These are phyloP conservation scores for Inosperma sp. DNA, from an alignment of 768 basidiomycete species.

Conservation along the genomic window DNA sequence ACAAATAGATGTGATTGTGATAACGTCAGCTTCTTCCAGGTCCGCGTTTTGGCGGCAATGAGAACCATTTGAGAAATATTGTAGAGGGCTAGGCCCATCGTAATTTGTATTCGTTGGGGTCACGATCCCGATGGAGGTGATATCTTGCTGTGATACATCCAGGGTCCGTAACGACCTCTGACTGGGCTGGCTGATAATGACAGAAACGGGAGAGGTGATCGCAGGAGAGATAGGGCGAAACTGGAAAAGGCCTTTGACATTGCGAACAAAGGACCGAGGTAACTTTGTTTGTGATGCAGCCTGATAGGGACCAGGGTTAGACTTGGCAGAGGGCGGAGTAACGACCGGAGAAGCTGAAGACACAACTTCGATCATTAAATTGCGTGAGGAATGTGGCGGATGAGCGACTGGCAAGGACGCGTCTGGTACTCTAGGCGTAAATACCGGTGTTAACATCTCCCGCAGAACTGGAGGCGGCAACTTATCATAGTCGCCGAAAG, in stretches of 20 bases:
- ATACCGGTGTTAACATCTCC: constrained; percentile 10
- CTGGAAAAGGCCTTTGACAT: constrained; percentile 56
- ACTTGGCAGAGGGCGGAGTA: constrained; percentile 4
- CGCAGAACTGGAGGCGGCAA: constrained; percentile 6
- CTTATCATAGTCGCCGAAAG: constrained; percentile 23
- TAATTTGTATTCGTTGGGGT: not conserved
- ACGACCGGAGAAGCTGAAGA: constrained; percentile 12
- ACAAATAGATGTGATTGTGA: constrained; percentile 5
- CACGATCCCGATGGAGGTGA: not conserved
- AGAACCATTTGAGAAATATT: constrained; percentile 48
- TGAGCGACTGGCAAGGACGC: constrained; percentile 16
- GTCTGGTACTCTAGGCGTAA: constrained; percentile 41
- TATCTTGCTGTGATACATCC: constrained; percentile 4
- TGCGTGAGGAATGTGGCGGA: not conserved
- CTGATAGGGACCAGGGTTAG: not conserved
- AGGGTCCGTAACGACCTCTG: constrained; percentile 6
- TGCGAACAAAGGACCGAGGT: constrained; percentile 54
- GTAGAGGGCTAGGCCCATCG: constrained; percentile 32
- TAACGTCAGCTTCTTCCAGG: constrained; percentile 44
- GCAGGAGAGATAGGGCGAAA: constrained; percentile 41
- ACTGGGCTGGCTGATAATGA: constrained; percentile 16
- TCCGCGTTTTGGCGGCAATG: constrained; percentile 49
- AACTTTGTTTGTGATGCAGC: constrained; percentile 29
- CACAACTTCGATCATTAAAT: constrained; percentile 10
- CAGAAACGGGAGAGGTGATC: constrained; percentile 23